A percentile compares a stretch with the other conserved stretches of the same genome.
Conservation (phyloP, 23 red algal species). For the Agarophyton chilense region DNA sequence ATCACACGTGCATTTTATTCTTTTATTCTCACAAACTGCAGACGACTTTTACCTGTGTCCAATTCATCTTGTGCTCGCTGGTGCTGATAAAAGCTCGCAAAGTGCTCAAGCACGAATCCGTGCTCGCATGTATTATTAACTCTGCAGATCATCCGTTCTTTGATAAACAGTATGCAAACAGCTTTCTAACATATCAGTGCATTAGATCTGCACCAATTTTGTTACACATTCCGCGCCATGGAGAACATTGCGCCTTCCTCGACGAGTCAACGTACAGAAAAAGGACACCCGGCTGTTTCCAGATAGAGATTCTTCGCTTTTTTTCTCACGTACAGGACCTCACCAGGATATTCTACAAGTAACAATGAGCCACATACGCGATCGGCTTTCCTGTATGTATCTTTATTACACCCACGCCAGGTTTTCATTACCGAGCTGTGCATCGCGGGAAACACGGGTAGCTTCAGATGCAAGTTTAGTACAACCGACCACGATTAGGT, state of each 20-base stretch:
- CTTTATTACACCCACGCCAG: neutral
- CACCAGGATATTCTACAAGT: neutral
- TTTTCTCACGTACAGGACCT: conserved; percentile 47
- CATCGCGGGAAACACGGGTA: neutral
- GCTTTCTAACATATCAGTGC: conserved; percentile 82
- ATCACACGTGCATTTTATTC: conserved; percentile 12
- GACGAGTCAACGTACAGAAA: conserved; percentile 16
- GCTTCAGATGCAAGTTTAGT: conserved; percentile 3
- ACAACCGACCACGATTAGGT: neutral
- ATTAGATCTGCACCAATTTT: no score
- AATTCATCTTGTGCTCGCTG: neutral
- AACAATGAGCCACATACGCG: neutral
- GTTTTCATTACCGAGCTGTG: neutral
- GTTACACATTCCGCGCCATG: no score
- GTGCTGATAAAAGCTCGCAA: conserved; percentile 49
- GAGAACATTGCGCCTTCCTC: conserved; percentile 89
- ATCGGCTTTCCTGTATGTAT: neutral
- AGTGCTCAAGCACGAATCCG: conserved; percentile 57
- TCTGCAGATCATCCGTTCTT: conserved; percentile 90
- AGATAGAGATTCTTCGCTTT: conserved; percentile 63
- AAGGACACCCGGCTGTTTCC: conserved; percentile 37
- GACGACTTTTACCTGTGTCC: no score
- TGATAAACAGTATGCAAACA: conserved; percentile 11
- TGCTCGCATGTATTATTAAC: conserved; percentile 72
- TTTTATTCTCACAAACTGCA: no score